phyloP scores from a whole-genome alignment of 2,329 filamentous ascomycete species.

The Nemania sp. region DNA sequence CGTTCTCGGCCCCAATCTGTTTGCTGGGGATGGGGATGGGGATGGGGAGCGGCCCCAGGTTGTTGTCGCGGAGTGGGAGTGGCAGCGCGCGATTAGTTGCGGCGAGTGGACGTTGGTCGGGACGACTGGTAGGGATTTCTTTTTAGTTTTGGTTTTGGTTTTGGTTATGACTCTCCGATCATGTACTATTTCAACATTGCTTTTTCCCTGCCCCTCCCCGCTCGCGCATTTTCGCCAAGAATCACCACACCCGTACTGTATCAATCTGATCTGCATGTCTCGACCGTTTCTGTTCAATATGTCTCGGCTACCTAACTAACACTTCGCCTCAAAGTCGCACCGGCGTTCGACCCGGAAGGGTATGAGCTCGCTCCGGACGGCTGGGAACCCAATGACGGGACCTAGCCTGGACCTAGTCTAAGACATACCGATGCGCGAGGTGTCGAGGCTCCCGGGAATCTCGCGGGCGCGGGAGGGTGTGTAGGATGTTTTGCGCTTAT shows the following conservation, averaged over 20 bases:
- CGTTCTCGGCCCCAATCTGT: constrained; percentile 49
- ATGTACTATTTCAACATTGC: too few relatives aligned
- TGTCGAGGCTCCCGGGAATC: neutral
- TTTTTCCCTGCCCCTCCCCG: too few relatives aligned
- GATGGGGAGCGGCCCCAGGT: constrained; percentile 49
- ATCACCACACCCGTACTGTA: too few relatives aligned
- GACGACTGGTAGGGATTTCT: constrained; percentile 39
- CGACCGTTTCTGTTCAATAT: neutral
- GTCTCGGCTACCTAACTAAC: neutral
- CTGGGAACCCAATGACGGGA: constrained; percentile 30
- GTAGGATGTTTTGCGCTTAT: too few relatives aligned
- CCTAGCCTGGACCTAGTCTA: neutral
- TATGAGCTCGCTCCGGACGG: constrained; percentile 33
- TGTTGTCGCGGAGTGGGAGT: constrained; percentile 45
- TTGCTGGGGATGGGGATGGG: constrained; percentile 34
- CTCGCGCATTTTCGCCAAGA: too few relatives aligned
- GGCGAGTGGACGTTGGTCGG: constrained; percentile 55
- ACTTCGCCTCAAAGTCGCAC: constrained; percentile 26
- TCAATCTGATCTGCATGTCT: too few relatives aligned
- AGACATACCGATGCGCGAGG: too few relatives aligned
- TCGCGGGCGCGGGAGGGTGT: too few relatives aligned
- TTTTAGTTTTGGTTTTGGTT: too few relatives aligned
- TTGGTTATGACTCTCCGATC: neutral
- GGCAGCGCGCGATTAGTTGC: constrained; percentile 51
- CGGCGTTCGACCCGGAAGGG: constrained; percentile 33